Percentiles rank a stretch among this genome's conserved stretches.
Conservation (phyloP, 495 filamentous ascomycete genomes). For the Aspergillus carlsbadensis region DNA sequence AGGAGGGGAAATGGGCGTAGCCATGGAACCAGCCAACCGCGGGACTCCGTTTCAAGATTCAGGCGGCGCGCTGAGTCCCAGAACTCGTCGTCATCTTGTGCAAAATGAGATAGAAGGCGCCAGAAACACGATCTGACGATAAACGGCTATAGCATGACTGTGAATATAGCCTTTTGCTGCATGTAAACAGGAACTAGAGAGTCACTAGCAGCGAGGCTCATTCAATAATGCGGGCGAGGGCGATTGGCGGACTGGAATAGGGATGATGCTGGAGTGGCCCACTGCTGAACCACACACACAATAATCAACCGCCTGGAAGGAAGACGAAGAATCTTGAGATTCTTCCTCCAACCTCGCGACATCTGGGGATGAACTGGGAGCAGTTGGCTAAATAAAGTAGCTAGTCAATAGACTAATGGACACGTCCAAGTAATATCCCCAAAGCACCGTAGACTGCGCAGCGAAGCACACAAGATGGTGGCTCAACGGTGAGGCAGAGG, state of each 20-base stretch:
- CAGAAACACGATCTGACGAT: not conserved
- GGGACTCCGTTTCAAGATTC: not conserved
- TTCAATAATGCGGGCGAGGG: conserved; percentile 26
- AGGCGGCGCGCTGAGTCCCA: not conserved
- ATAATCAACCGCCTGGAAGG: conserved; percentile 12
- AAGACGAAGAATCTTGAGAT: conserved; percentile 17
- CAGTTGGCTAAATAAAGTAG: not conserved
- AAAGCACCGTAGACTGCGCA: too few species aligned
- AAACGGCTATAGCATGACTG: not conserved
- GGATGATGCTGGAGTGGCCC: conserved; percentile 46
- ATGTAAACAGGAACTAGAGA: not conserved
- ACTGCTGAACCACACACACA: conserved; percentile 47
- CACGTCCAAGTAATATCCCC: not conserved
- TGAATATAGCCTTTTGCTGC: not conserved
- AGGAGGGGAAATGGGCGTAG: not conserved
- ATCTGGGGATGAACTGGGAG: not conserved
- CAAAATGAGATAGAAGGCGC: too few species aligned
- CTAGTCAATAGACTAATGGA: not conserved
- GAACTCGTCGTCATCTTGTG: not conserved
- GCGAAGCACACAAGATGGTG: not conserved
- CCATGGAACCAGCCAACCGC: not conserved
- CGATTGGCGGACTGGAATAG: conserved; percentile 44
- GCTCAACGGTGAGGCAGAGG: not conserved
- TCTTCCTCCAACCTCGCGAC: not conserved
- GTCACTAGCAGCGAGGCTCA: conserved; percentile 20